Base-by-base conservation (phyloP, 768 basidiomycete genomes). In the Lactifluus piperatus region DNA sequence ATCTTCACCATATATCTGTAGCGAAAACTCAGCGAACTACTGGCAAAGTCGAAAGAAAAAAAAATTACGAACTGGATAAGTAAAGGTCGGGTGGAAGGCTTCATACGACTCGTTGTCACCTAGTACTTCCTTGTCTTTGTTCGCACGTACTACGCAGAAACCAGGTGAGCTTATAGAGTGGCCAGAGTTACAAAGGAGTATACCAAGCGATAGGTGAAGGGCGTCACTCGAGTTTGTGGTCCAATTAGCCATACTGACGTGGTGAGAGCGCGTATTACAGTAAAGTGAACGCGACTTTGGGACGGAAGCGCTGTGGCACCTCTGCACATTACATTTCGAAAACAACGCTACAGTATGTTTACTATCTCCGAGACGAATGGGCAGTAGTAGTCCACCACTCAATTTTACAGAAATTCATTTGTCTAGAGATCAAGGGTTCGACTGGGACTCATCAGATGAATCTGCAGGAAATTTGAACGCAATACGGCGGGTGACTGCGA, bases 1-100 rank as follows among this genome's bases (percentile, higher is more conserved):
- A 54, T 95, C 89, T 67, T 97, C 92, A 53, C 95, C 95, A 68
- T 85, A 97, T 67, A 99, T 94, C 90, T 92, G 49, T 14, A 18
- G 1, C 7, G 51, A 34, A 7, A 22, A n/a, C n/a, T 52, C 44
- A 60, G n/a, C 24, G 18, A 32, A 22, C 48, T 39, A 20, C 41
- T 36, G 43, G 22, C 34, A 27, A 41, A 30, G n/a, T 2, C 26
- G 29, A 30, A 30, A 22, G 16, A 26, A 26, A 18, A 22, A 10
- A 43, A 18, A 47, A 4, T 36, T 22, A 69, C 84, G 53, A 66
- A 91, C 91, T 5, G 95, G 94, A 73, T 99, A 99, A 0, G 95
- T 97, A 75, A 98, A 99, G 4, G 77, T 74, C 2, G 95, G 95
- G 60, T 88, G 79, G 72, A 97, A 97, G 20, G 77, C 74, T 60